Percentiles rank a stretch among this genome's conserved stretches.
Evolutionary conservation across 805 yeast species (phyloP).

Genomic region (Cyberlindnera samutprakarnensis): DNA sequence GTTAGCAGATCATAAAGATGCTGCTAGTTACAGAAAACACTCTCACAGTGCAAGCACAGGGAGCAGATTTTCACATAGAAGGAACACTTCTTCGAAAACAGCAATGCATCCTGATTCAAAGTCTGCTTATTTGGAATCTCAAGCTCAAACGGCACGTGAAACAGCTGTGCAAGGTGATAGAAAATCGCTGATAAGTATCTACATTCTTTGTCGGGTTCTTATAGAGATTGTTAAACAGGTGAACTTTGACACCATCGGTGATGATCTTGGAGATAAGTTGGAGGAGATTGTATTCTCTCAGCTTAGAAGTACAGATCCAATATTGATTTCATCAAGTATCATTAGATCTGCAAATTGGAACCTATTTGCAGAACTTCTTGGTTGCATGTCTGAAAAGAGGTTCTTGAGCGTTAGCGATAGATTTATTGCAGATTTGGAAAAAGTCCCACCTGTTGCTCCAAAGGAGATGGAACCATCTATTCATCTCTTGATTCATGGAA

Average conservation of each 20-base stretch:
- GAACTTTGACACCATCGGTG: conserved; percentile 64
- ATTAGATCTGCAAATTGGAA: conserved; percentile 93
- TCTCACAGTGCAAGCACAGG: conserved; percentile 25
- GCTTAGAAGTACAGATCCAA: conserved; percentile 79
- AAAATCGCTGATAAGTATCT: conserved; percentile 80
- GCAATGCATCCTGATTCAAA: conserved; percentile 47
- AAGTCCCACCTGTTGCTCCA: conserved; percentile 49
- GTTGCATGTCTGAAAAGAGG: conserved; percentile 81
- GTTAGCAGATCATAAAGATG: conserved; percentile 25
- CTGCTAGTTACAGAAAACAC: conserved; percentile 20
- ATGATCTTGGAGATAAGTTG: conserved; percentile 70
- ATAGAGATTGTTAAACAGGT: conserved; percentile 90
- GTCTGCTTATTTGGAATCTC: conserved; percentile 36
- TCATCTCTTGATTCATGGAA: conserved; percentile 78
- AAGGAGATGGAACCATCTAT: conserved; percentile 52
- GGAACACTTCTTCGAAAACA: conserved; percentile 44
- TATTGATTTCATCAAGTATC: conserved; percentile 51
- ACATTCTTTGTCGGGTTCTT: conserved; percentile 81
- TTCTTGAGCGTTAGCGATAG: conserved; percentile 87
- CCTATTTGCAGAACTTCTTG: conserved; percentile 79
- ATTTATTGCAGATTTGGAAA: conserved; percentile 88
- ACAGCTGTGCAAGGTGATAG: conserved; percentile 80
- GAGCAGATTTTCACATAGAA: conserved; percentile 33
- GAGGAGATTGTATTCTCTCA: conserved; percentile 94
- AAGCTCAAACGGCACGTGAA: conserved; percentile 40